phyloP scores from a whole-genome alignment of 148 eudicot genomes.

The Arbutus unedo region DNA sequence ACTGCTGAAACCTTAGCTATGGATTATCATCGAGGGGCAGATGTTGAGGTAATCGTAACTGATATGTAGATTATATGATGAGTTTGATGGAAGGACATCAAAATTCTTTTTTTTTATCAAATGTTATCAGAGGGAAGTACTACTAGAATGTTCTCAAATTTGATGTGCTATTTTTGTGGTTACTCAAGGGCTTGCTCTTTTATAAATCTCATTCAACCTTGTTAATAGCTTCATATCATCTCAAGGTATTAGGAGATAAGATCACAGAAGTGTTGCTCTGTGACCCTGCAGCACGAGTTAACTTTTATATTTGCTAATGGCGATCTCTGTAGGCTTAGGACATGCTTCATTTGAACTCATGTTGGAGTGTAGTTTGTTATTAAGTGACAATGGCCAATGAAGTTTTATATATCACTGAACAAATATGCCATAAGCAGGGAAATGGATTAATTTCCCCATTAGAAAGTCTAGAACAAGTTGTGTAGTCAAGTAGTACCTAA shows the following conservation, averaged over 20 bases:
- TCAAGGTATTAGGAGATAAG: background rate
- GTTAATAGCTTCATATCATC: background rate
- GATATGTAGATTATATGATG: background rate
- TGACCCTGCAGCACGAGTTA: background rate
- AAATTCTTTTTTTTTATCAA: background rate
- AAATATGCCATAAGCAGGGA: background rate
- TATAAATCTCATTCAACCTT: background rate
- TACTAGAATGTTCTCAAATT: background rate
- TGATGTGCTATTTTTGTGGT: background rate
- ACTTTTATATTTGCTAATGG: background rate
- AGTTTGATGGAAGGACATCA: background rate
- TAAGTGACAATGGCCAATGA: background rate
- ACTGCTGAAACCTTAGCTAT: conserved; percentile 83
- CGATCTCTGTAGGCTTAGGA: background rate
- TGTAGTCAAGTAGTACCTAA: background rate
- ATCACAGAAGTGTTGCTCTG: background rate
- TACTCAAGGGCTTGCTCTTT: background rate
- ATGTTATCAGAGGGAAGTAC: background rate
- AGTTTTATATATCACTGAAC: background rate
- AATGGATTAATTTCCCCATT: background rate
- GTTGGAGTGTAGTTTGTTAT: background rate
- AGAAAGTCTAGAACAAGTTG: background rate
- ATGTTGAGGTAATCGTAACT: conserved; percentile 53
- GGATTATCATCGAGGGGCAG: conserved; percentile 89
- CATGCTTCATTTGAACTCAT: conserved; percentile 8